phyloP scores from a whole-genome alignment of 2,329 filamentous ascomycete species.

The Pyrenophora seminiperda region DNA sequence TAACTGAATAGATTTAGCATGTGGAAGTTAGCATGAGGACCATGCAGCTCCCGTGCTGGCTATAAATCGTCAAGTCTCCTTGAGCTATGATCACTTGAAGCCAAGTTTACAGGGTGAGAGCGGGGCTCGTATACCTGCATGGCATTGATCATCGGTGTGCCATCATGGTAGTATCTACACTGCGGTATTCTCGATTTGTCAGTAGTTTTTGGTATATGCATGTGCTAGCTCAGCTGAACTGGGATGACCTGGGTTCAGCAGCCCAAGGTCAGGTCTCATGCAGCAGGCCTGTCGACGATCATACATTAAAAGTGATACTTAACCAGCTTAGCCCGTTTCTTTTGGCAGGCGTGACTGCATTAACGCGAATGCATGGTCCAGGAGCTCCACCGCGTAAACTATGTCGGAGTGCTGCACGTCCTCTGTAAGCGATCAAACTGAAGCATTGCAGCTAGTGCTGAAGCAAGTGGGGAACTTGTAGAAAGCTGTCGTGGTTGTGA shows the following conservation, averaged over 20 bases:
- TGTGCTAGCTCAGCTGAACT: conserved; percentile 12
- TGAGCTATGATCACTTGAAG: conserved; percentile 11
- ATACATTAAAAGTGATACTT: conserved; percentile 7
- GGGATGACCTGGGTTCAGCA: conserved; percentile 11
- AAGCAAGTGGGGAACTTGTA: conserved; percentile 1
- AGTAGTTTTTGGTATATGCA: conserved; percentile 5
- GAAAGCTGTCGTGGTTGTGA: conserved; percentile 1
- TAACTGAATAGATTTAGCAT: conserved; percentile 32
- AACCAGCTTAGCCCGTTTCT: not conserved
- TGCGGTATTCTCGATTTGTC: conserved; percentile 1
- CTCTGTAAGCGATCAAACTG: conserved; percentile 1
- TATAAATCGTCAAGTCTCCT: conserved; percentile 11
- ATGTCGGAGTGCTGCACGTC: conserved; percentile 3
- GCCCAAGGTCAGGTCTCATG: conserved; percentile 1
- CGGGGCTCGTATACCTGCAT: conserved; percentile 12
- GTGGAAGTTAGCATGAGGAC: conserved; percentile 14
- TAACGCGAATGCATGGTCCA: conserved; percentile 8
- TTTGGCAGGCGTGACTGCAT: conserved; percentile 3
- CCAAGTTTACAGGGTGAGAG: conserved; percentile 16
- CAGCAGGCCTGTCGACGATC: conserved; percentile 16
- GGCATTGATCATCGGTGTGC: conserved; percentile 13
- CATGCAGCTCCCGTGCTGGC: conserved; percentile 2
- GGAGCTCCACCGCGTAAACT: not conserved
- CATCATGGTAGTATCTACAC: conserved; percentile 4
- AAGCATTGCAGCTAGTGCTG: conserved; percentile 1